A percentile compares a stretch with the other conserved stretches of the same genome.
phyloP scores from a whole-genome alignment of 2,329 filamentous ascomycete species.

The Xylaria sp. region DNA sequence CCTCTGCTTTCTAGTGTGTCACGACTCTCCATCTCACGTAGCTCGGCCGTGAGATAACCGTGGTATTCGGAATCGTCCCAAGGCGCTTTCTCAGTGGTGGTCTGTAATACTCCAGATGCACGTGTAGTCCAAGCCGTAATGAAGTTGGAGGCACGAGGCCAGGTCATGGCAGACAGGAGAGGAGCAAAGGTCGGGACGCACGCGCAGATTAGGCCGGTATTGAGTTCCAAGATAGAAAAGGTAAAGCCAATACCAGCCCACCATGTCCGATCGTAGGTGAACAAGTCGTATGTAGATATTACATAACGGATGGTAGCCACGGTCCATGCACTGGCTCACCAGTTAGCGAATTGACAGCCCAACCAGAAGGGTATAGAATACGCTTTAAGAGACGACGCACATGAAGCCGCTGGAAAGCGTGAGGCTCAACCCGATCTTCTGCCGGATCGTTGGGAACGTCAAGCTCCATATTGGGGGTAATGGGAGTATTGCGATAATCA shows the following conservation, averaged over 20 bases:
- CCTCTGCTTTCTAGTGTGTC: not conserved
- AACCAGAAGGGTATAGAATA: not conserved
- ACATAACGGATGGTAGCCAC: conserved; percentile 47
- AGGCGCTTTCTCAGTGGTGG: conserved; percentile 38
- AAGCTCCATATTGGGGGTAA: conserved; percentile 46
- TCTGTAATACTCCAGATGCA: conserved; percentile 36
- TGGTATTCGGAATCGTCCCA: conserved; percentile 32
- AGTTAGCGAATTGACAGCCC: conserved; percentile 29
- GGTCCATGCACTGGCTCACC: conserved; percentile 44
- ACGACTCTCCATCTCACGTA: not conserved
- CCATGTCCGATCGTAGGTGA: conserved; percentile 47
- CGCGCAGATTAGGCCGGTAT: conserved; percentile 48
- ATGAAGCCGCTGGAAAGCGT: conserved; percentile 46
- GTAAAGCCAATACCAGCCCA: conserved; percentile 49
- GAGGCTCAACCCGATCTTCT: conserved; percentile 48
- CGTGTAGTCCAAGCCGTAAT: conserved; percentile 35
- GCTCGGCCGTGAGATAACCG: conserved; percentile 13
- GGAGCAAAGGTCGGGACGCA: conserved; percentile 47
- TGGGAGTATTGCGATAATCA: conserved; percentile 49
- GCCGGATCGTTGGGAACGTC: conserved; percentile 43
- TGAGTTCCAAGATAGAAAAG: conserved; percentile 49
- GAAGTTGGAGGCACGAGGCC: conserved; percentile 34
- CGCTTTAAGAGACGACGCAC: conserved; percentile 36
- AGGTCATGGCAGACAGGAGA: conserved; percentile 39
- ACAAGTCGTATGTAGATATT: conserved; percentile 48